Conservation (phyloP, 1,139 yeast species). For the Saccharomycopsis hybrid region DNA sequence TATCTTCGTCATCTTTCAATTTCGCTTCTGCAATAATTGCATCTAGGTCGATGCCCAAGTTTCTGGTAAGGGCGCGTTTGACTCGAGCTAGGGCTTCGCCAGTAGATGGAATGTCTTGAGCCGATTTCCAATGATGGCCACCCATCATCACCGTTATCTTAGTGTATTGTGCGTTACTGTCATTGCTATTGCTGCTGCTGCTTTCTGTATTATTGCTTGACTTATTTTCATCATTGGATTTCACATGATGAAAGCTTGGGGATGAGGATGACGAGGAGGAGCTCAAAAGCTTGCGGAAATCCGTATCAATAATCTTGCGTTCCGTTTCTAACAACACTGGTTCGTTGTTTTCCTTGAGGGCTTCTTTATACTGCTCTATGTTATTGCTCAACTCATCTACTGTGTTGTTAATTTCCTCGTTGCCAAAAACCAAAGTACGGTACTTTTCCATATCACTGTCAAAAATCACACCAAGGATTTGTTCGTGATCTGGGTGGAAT, state of each 20-base stretch:
- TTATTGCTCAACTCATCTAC: not conserved
- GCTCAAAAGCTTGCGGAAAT: not conserved
- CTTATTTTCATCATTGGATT: constrained; percentile 21
- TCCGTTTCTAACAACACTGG: not conserved
- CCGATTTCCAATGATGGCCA: constrained; percentile 52
- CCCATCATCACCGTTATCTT: constrained; percentile 89
- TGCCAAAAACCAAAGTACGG: constrained; percentile 11
- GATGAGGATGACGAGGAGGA: not conserved
- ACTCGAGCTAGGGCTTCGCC: constrained; percentile 40
- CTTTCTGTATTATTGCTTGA: constrained; percentile 28
- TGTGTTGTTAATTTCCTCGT: not conserved
- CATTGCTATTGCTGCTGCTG: no score
- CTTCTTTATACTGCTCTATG: not conserved
- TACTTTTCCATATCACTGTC: constrained; percentile 74
- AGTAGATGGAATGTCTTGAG: constrained; percentile 38
- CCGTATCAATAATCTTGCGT: not conserved
- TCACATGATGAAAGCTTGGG: not conserved
- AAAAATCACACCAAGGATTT: constrained; percentile 78
- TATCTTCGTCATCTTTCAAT: not conserved
- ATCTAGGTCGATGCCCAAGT: constrained; percentile 42
- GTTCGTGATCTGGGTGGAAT: constrained; percentile 27
- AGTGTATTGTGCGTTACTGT: constrained; percentile 34
- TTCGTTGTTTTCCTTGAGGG: not conserved
- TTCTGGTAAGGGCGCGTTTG: constrained; percentile 40
- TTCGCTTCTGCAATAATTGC: constrained; percentile 28